These are phyloP conservation scores for Pyrus bretschneideri DNA, from an alignment of 306 rosid species.

Conservation along the genomic window DNA sequence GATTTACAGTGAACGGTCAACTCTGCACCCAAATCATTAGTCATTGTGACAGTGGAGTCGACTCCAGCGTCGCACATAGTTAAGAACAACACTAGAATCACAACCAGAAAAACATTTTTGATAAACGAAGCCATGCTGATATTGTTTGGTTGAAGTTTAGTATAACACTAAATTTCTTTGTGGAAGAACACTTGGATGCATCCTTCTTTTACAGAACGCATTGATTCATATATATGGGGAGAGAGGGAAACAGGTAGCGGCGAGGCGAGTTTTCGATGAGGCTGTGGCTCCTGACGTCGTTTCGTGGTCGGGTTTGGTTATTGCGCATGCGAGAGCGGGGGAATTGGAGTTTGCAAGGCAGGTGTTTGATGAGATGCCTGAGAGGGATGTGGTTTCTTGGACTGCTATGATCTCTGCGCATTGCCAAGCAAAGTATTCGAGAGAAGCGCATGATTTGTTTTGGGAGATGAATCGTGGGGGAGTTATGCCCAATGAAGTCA, in stretches of 20 bases:
- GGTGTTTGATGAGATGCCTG: slow-evolving; percentile 56
- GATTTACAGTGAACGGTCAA: neutral
- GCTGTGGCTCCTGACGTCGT: slow-evolving; percentile 41
- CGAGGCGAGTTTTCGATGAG: slow-evolving; percentile 42
- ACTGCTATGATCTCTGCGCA: slow-evolving; percentile 49
- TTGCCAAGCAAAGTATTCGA: slow-evolving; percentile 28
- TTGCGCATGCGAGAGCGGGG: slow-evolving; percentile 40
- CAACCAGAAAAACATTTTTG: neutral
- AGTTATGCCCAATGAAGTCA: slow-evolving; percentile 49
- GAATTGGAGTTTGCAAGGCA: slow-evolving; percentile 36
- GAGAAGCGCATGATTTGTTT: slow-evolving; percentile 47
- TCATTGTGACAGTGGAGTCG: too few relatives aligned
- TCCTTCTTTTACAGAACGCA: slow-evolving; percentile 14
- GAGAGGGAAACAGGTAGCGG: slow-evolving; percentile 28
- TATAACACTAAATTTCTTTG: too few relatives aligned
- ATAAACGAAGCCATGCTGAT: too few relatives aligned
- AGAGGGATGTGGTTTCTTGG: slow-evolving; percentile 59
- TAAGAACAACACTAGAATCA: neutral
- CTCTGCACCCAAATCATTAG: neutral
- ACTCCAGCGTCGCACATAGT: neutral
- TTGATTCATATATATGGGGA: slow-evolving; percentile 47
- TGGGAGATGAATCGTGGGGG: slow-evolving; percentile 38
- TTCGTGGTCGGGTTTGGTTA: slow-evolving; percentile 60
- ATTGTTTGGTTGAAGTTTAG: too few relatives aligned
- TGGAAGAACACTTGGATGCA: too few relatives aligned